Evolutionary conservation across 305 asterid species (phyloP), one percentile per base, ranked within the genome.

Genomic region (Rubia tinctorum): DNA sequence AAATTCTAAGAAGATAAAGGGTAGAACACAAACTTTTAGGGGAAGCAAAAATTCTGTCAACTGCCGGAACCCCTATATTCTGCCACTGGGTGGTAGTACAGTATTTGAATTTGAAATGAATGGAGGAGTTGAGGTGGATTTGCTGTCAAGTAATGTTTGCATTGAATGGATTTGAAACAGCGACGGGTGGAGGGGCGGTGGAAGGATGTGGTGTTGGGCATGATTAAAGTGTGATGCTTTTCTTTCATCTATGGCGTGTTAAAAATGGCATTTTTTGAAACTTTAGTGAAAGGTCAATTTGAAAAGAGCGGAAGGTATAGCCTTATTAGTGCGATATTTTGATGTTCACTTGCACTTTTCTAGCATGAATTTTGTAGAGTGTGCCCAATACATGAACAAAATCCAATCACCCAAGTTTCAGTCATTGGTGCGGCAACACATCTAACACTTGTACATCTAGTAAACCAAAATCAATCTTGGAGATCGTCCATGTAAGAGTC

Each of bases 151-250:
- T 59, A 59, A 23, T 18, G 53, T 15, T 47, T 11, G 44, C 25
- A 37, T 39, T 23, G 43, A n/a, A 30, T 53, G 20, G 71, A 78
- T n/a, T 60, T 69, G 76, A 62, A 37, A 23, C 66, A 40, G 60
- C 45, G 71, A 76, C 65, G 71, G 65, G 7, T 60, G 22, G 37
- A 22, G 34, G 75, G 75, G 67, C 64, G 47, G 66, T 58, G 66
- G 71, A 60, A 45, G 65, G 42, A 11, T 34, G 47, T 34, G 45
- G 72, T 73, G 60, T 2, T 65, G 7, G 61, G 66, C 43, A 74
- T 74, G 70, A 79, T 74, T 75, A 65, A 70, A 79, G 76, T 18
- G 2, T 58, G 64, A 30, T 72, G 63, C 76, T 71, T n/a, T n/a
- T n/a, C n/a, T 77, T 77, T 66, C 23, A 17, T 25, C 63, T 13